Base-by-base conservation (phyloP, 352 stramenopile species). In the Phytophthora tentaculata region DNA sequence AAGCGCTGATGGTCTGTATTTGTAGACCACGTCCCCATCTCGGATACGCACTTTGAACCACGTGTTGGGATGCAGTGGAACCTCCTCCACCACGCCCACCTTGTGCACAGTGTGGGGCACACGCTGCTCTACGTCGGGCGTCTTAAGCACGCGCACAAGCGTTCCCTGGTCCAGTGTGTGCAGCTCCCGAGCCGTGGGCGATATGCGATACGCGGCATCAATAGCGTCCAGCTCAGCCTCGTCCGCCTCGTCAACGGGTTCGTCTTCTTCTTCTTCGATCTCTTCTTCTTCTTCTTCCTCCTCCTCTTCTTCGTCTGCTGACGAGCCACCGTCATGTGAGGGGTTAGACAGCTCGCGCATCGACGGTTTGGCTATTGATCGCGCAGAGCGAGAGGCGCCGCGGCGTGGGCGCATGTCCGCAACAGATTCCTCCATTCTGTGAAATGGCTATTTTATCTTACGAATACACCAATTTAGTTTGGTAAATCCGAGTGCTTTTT, bases 41-140 rank as follows among this genome's bases (percentile, higher is more conserved):
- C 80, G 78, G 32, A 96, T 94, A 6, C 88, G 80, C 62, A 96
- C 88, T 61, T 86, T 90, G 61, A 92, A 94, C 88, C 88, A 96
- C 62, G 88, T 96, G 51, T 94, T 96, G 9, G 88, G 88, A 64
- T 96, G 88, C 57, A 85, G 81, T 35, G 88, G 88, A 0, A 89
- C 81, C 35, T 96, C 88, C 56, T 94, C 86, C 28, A 96, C 86
- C 19, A 93, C 68, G 19, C 88, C 88, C 23, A 96, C 67, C 73
- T 96, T 94, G 67, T 81, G 66, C 7, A 88, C 71, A 8, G 88
- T 96, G 54, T 96, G 88, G 14, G 88, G 86, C 47, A 96, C 80
- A 41, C 88, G 86, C 73, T 94, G 86, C 29, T 94, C 88, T 10
- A 96, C 88, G 55, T 96, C 86, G 5, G 86, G 73, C 35, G 84